Evolutionary conservation across 75 land plant species (phyloP), one percentile per base, ranked within the genome.

Genomic region (Pinus albicaulis): DNA sequence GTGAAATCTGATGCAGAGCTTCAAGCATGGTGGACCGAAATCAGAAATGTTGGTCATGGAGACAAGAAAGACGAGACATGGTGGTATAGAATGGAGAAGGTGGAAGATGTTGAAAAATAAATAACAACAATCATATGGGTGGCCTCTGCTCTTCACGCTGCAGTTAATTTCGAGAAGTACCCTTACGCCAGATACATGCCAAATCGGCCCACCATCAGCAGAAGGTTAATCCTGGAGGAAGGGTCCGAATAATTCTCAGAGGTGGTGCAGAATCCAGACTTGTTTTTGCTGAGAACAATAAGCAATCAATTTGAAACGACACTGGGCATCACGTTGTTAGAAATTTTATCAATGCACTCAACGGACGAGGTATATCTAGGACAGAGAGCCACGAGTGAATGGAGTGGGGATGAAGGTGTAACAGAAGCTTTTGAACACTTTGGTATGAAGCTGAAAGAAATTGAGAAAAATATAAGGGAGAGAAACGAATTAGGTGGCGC

Each of bases 21-120:
- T 17, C 90, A 86, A 34, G 77, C 82, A 41, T 92, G 95, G 95
- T 92, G 95, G 95, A 57, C 55, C 5, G 95, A 92, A 64, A 41
- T 92, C 6, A 74, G 80, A 2, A 78, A 83, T 13, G 74, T 80
- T 25, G 92, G 95, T 26, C 95, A 92, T 61, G 90, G 81, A 10
- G 95, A 92, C 82, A 86, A 79, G 78, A 90, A 86, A 71, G 81
- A 90, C 17, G 91, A 84, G 56, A 65, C 80, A 17, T 93, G 93
- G 96, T 87, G 88, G 88, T 85, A 79, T 0, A 71, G 72, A 16
- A 82, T 90, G 68, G 53, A 75, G 31, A 80, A 79, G 20, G 26
- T 73, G 59, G 74, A 66, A n/a, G 82, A 78, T 68, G 71, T 90
- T 10, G 66, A 55, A 13, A 59, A 82, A 11, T 80, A 81, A 20